Evolutionary conservation across 192 early-diverging fungal genomes (phyloP).

Genomic region (Podila verticillata): DNA sequence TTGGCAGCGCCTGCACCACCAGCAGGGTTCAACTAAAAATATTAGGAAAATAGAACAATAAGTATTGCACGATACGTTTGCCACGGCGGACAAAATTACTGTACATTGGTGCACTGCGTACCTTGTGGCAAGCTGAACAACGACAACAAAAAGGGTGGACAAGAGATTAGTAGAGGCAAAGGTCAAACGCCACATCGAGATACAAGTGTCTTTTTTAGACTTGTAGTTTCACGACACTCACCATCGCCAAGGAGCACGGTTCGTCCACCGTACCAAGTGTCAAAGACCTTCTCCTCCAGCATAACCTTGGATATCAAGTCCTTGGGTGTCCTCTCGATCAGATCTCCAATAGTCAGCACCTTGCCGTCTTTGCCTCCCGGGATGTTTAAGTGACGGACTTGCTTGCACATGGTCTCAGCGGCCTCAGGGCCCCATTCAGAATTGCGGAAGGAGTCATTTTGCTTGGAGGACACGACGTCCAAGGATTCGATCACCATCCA

Average conservation of each 20-base stretch:
- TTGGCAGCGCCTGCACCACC: slow-evolving; percentile 15
- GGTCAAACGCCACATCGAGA: background rate
- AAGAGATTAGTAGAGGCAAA: background rate
- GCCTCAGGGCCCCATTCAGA: slow-evolving; percentile 9
- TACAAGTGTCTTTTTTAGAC: background rate
- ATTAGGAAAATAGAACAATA: no score
- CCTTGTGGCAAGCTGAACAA: slow-evolving; percentile 7
- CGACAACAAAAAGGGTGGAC: background rate
- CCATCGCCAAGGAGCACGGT: no score
- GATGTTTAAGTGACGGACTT: slow-evolving; percentile 2
- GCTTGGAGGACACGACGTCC: no score
- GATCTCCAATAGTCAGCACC: background rate
- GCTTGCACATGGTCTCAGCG: slow-evolving; percentile 4
- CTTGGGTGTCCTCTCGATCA: slow-evolving; percentile 10
- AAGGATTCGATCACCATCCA: no score
- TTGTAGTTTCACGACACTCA: background rate
- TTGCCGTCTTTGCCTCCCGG: background rate
- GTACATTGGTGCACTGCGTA: background rate
- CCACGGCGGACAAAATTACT: no score
- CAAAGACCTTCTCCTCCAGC: slow-evolving; percentile 20
- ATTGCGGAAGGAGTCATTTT: slow-evolving; percentile 4
- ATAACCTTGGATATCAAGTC: slow-evolving; percentile 4
- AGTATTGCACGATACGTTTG: no score
- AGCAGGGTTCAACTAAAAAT: slow-evolving; percentile 15
- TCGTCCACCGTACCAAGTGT: no score